These are phyloP conservation scores for Colletotrichum caudatum DNA, from an alignment of 2,329 filamentous ascomycete genomes.

Conservation along the genomic window DNA sequence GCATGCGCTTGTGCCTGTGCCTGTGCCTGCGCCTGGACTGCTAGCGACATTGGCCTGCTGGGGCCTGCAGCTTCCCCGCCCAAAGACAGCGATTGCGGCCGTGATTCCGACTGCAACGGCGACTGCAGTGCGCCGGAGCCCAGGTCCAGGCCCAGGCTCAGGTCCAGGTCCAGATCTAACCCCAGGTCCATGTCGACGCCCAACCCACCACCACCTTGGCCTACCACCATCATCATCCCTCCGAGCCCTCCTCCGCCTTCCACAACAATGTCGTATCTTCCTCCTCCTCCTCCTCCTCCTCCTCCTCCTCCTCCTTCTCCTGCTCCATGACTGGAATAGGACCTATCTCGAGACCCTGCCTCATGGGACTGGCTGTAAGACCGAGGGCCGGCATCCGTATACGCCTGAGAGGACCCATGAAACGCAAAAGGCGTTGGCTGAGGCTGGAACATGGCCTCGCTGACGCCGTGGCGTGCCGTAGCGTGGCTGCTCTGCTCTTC, in stretches of 20 bases:
- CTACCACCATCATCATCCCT: constrained; percentile 2
- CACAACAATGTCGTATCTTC: constrained; percentile 4
- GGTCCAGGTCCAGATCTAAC: not conserved
- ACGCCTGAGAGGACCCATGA: constrained; percentile 44
- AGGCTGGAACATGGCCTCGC: constrained; percentile 65
- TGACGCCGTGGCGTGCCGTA: not conserved
- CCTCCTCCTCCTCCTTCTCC: not conserved
- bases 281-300: not conserved
- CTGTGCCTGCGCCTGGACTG: constrained; percentile 39
- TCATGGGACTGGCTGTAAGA: not conserved
- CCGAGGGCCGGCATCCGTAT: not conserved
- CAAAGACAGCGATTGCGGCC: constrained; percentile 22
- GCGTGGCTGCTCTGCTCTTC: not conserved
- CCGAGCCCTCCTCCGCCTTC: constrained; percentile 4
- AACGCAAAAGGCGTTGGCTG: constrained; percentile 62
- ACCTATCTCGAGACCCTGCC: not conserved
- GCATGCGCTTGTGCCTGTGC: constrained; percentile 12
- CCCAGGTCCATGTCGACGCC: constrained; percentile 17
- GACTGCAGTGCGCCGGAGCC: constrained; percentile 15
- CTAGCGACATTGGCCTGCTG: not conserved
- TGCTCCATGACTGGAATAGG: constrained; percentile 2
- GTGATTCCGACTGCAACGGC: constrained; percentile 34
- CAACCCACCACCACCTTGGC: not conserved
- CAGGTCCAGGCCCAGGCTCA: not conserved
- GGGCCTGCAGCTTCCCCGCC: constrained; percentile 27